A percentile compares a stretch with the other conserved stretches of the same genome.
These are phyloP conservation scores for Vigna hirtella DNA, from an alignment of 306 rosid genomes.

Conservation along the genomic window DNA sequence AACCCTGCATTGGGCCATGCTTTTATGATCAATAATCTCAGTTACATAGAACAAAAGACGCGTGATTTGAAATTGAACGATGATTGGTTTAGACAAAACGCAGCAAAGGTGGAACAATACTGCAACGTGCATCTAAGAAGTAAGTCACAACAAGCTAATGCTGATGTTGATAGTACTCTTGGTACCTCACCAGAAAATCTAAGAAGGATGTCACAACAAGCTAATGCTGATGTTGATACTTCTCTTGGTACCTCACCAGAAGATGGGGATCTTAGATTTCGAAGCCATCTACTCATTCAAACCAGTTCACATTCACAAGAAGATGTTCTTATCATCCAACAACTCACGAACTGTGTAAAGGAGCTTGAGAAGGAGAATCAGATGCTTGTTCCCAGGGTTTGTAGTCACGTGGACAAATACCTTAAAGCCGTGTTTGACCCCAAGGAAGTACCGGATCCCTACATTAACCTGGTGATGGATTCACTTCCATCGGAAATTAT, in stretches of 20 bases:
- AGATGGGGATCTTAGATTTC: too few relatives aligned
- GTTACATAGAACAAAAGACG: background rate
- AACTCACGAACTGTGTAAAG: background rate
- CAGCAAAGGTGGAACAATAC: background rate
- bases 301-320: background rate
- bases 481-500: background rate
- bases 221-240: background rate
- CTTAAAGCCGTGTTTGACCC: background rate
- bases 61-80: background rate
- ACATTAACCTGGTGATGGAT: background rate
- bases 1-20: background rate
- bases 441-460: background rate
- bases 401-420: background rate
- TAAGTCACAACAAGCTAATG: background rate
- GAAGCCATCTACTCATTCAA: too few relatives aligned
- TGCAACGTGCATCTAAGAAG: background rate
- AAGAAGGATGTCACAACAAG: background rate
- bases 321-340: background rate
- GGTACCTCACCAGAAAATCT: background rate
- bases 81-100: background rate
- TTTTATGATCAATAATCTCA: background rate
- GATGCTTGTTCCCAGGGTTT: background rate
- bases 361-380: background rate
- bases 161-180: background rate
- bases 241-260: background rate